A percentile compares a stretch with the other conserved stretches of the same genome.
These are phyloP conservation scores for Penicillium janthinellum DNA, from an alignment of 2,329 filamentous ascomycete species.

Conservation along the genomic window DNA sequence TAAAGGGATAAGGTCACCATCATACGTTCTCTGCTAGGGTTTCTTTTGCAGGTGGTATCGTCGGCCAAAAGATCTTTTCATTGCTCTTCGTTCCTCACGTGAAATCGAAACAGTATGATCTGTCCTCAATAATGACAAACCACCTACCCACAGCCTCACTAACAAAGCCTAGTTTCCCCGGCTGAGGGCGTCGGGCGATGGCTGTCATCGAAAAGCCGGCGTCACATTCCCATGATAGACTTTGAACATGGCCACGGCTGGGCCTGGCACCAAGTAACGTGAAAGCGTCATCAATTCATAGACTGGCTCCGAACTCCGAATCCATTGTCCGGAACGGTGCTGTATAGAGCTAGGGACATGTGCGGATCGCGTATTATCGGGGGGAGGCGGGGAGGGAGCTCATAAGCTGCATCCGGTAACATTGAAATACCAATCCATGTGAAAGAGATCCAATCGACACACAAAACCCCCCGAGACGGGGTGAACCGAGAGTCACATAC, in stretches of 20 bases:
- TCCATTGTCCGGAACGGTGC: conserved; percentile 4
- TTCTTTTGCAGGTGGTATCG: background rate
- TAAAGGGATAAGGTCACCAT: background rate
- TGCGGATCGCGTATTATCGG: conserved; percentile 5
- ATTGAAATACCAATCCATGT: background rate
- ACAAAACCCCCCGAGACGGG: background rate
- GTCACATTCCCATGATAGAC: background rate
- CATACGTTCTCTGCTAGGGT: background rate
- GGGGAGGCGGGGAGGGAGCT: background rate
- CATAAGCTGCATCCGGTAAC: background rate
- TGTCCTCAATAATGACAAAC: background rate
- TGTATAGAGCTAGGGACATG: conserved; percentile 3
- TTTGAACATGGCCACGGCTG: background rate
- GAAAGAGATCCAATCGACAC: background rate
- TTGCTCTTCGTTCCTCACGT: background rate
- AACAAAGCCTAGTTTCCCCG: background rate
- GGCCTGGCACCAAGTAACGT: background rate
- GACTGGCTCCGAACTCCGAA: conserved; percentile 10
- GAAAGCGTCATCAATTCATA: conserved; percentile 18
- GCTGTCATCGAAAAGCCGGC: background rate
- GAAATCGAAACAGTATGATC: background rate
- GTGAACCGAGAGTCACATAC: background rate
- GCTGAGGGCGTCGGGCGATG: background rate
- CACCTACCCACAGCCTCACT: background rate
- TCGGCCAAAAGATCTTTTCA: background rate